These are phyloP conservation scores for Apiospora sp. DNA, from an alignment of 2,329 filamentous ascomycete species.

Conservation along the genomic window DNA sequence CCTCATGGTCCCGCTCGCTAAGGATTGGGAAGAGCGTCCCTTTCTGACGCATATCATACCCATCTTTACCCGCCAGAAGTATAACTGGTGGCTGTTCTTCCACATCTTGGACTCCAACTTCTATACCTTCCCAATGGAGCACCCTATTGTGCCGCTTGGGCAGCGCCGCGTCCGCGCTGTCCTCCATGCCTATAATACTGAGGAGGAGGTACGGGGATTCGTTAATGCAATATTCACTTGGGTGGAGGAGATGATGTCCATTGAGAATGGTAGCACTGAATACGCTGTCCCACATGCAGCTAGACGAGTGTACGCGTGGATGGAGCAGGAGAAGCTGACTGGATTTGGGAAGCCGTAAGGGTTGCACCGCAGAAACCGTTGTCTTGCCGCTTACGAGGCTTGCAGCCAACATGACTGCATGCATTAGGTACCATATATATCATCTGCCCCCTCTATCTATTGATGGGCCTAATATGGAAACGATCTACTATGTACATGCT, in stretches of 20 bases:
- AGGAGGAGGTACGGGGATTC: conserved; percentile 43
- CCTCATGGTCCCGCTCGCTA: conserved; percentile 39
- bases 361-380: not conserved
- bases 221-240: conserved; percentile 42
- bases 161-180: conserved; percentile 48
- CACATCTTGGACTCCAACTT: conserved; percentile 36
- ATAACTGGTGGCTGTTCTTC: conserved; percentile 36
- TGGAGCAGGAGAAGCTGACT: conserved; percentile 3
- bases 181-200: conserved; percentile 51
- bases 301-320: conserved; percentile 33
- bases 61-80: conserved; percentile 37
- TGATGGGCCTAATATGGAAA: not conserved
- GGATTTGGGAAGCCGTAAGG: not conserved
- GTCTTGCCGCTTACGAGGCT: not conserved
- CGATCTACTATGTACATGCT: not conserved
- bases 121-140: conserved; percentile 42
- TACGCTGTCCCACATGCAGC: conserved; percentile 31
- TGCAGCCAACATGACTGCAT: not conserved
- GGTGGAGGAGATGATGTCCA: conserved; percentile 42
- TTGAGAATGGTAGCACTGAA: conserved; percentile 33
- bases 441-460: not conserved
- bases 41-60: conserved; percentile 42
- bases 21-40: conserved; percentile 37
- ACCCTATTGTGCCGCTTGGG: conserved; percentile 50
- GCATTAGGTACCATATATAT: not conserved